phyloP scores from a whole-genome alignment of 177 flowering plant species.

The Vitis hybrid region DNA sequence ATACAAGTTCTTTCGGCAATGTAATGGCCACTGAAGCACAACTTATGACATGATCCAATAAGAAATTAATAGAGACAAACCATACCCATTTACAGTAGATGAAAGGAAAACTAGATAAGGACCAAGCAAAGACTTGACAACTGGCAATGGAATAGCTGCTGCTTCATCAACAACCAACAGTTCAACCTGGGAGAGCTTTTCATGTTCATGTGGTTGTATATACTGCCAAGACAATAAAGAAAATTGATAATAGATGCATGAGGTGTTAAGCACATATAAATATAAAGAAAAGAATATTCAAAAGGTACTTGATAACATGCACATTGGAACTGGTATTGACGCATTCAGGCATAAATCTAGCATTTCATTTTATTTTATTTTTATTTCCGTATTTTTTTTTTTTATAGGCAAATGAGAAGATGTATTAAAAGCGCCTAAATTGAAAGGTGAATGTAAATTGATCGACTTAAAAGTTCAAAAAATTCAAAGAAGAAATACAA shows the following conservation, averaged over 20 bases:
- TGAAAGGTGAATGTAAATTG: no score
- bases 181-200: conserved; percentile 94
- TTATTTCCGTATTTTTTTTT: no score
- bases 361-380: no score
- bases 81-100: conserved; percentile 96
- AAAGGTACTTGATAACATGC: neutral
- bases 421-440: no score
- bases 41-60: neutral
- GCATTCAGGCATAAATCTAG: no score
- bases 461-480: no score
- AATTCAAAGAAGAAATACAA: no score
- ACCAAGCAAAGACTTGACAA: conserved; percentile 89
- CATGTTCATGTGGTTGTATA: conserved; percentile 86
- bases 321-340: neutral
- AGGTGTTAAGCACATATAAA: neutral
- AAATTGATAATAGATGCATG: neutral
- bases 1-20: neutral
- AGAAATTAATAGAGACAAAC: neutral
- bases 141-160: conserved; percentile 94
- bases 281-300: neutral
- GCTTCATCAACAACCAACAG: conserved; percentile 97
- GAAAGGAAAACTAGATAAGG: conserved; percentile 95
- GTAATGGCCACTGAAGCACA: neutral
- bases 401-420: no score
- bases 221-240: conserved; percentile 46